phyloP scores from a whole-genome alignment of 495 filamentous ascomycete genomes.

The Talaromyces trachyspermus region DNA sequence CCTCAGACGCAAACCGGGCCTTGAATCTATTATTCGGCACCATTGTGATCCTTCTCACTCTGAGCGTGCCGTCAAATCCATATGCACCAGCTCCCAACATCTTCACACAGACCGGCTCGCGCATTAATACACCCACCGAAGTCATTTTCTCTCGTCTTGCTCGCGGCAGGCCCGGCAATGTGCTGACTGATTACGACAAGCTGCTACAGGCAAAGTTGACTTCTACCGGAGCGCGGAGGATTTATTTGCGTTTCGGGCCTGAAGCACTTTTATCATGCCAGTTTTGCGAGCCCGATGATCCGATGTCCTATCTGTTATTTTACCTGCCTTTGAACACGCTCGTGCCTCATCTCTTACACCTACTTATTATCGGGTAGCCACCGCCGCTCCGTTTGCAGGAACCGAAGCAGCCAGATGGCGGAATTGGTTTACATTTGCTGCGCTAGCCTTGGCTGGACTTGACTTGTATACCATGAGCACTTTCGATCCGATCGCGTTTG shows the following conservation, averaged over 20 bases:
- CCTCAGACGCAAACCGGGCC: constrained; percentile 36
- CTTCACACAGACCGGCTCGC: constrained; percentile 69
- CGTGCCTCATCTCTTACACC: constrained; percentile 70
- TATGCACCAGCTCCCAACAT: constrained; percentile 57
- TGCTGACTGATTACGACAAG: constrained; percentile 54
- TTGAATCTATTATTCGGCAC: constrained; percentile 55
- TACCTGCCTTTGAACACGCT: constrained; percentile 63
- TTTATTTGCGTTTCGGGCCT: constrained; percentile 80
- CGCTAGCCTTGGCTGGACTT: constrained; percentile 46
- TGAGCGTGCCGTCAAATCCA: constrained; percentile 65
- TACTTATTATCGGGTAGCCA: constrained; percentile 59
- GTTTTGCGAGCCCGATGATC: constrained; percentile 73
- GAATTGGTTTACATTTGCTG: constrained; percentile 55
- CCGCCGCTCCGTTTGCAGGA: constrained; percentile 48
- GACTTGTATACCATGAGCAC: constrained; percentile 57
- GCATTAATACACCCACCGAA: constrained; percentile 76
- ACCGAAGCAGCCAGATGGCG: constrained; percentile 60
- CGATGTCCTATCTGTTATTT: constrained; percentile 69
- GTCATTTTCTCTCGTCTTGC: constrained; percentile 77
- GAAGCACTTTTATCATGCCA: constrained; percentile 61
- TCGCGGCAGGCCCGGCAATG: constrained; percentile 43
- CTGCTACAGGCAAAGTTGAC: constrained; percentile 59
- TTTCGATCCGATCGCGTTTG: constrained; percentile 55
- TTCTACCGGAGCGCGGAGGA: constrained; percentile 61
- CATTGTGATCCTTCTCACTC: constrained; percentile 49